phyloP scores from a whole-genome alignment of 1,284 basidiomycete species.

The Puccinia coronata region DNA sequence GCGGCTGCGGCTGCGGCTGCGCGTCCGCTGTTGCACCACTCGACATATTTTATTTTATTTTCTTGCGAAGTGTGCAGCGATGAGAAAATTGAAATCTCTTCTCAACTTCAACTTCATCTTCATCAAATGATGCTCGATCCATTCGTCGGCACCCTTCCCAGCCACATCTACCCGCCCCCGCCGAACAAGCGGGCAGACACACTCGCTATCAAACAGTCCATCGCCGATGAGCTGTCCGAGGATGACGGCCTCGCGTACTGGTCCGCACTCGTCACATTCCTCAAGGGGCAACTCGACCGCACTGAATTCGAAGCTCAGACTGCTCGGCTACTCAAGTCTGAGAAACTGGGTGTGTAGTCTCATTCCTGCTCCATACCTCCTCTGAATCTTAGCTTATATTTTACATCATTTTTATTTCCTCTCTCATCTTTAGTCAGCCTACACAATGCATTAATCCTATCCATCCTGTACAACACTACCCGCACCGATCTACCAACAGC shows the following conservation, averaged over 20 bases:
- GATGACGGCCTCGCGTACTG: slow-evolving; percentile 57
- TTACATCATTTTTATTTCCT: not conserved
- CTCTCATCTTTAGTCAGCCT: slow-evolving; percentile 57
- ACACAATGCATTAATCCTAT: slow-evolving; percentile 61
- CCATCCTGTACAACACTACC: slow-evolving; percentile 60
- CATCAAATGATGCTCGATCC: slow-evolving; percentile 1
- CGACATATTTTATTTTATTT: not conserved
- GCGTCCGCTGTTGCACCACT: not conserved
- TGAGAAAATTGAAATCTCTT: too few species aligned
- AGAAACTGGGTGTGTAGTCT: not conserved
- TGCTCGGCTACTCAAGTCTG: slow-evolving; percentile 5
- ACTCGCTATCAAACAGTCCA: slow-evolving; percentile 54
- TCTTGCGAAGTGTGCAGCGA: too few species aligned
- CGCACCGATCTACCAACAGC: slow-evolving; percentile 51
- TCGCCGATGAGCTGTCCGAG: slow-evolving; percentile 52
- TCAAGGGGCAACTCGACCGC: slow-evolving; percentile 59
- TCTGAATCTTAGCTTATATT: not conserved
- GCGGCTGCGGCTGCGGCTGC: slow-evolving; percentile 5
- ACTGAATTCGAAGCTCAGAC: slow-evolving; percentile 57
- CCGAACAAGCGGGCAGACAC: slow-evolving; percentile 54
- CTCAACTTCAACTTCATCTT: too few species aligned
- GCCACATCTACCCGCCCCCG: slow-evolving; percentile 49
- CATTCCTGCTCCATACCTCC: not conserved
- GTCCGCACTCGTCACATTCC: slow-evolving; percentile 58
- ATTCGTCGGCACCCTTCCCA: not conserved